Evolutionary conservation across 495 filamentous ascomycete species (phyloP).

Genomic region (Aeminium ludgeri): DNA sequence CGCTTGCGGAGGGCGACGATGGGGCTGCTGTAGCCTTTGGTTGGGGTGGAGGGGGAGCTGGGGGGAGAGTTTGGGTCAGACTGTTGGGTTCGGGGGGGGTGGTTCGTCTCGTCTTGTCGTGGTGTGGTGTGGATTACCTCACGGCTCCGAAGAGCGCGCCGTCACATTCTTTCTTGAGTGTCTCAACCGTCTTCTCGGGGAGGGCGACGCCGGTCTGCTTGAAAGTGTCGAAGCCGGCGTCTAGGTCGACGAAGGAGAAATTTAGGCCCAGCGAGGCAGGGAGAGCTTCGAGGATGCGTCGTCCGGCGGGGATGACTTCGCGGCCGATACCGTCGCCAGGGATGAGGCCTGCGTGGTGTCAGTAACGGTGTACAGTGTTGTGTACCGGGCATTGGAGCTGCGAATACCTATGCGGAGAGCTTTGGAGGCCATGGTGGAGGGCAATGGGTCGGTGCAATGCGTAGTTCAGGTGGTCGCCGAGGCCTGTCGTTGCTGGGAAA

Average conservation of each 20-base stretch:
- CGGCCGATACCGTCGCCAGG: slow-evolving; percentile 96
- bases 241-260: slow-evolving; percentile 83
- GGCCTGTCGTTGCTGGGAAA: too few relatives aligned
- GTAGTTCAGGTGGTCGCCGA: too few relatives aligned
- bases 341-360: slow-evolving; percentile 56
- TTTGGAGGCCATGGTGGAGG: slow-evolving; percentile 13
- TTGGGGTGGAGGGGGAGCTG: slow-evolving; percentile 68
- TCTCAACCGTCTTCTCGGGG: slow-evolving; percentile 75
- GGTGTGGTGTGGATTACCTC: slow-evolving; percentile 40
- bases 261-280: slow-evolving; percentile 66
- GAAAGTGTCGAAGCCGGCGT: slow-evolving; percentile 88
- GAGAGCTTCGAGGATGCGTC: slow-evolving; percentile 75
- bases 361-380: not conserved
- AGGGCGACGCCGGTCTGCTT: slow-evolving; percentile 71
- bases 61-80: not conserved
- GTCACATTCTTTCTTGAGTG: slow-evolving; percentile 75
- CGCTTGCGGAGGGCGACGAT: slow-evolving; percentile 95
- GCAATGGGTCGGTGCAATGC: too few relatives aligned
- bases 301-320: slow-evolving; percentile 93
- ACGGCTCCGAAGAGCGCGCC: slow-evolving; percentile 95
- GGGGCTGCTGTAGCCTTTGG: slow-evolving; percentile 88
- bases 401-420: slow-evolving; percentile 17
- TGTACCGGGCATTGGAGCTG: not conserved
- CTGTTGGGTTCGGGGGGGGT: not conserved
- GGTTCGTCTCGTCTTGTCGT: not conserved